Evolutionary conservation across 345 rosid genomes (phyloP).

Genomic region (Syzygium oleosum): DNA sequence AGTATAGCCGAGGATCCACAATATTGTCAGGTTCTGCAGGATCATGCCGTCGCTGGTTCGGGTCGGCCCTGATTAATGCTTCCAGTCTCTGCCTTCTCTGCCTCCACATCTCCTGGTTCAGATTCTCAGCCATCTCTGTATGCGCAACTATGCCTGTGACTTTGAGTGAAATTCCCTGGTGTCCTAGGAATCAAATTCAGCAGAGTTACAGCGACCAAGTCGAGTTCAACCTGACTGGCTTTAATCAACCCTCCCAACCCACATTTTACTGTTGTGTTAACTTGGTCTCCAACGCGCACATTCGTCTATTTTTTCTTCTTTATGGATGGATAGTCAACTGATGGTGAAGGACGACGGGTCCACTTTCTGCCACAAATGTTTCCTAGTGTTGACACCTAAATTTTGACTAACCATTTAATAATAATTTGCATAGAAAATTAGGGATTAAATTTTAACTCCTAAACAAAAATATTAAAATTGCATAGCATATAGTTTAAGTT

Average conservation of each 20-base stretch:
- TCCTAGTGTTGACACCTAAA: too few species aligned
- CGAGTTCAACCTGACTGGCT: background rate
- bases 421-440: too few species aligned
- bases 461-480: too few species aligned
- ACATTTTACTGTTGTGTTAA: background rate
- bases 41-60: background rate
- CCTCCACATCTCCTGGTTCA: background rate
- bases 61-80: background rate
- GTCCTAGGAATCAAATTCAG: background rate
- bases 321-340: too few species aligned
- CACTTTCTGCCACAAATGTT: too few species aligned
- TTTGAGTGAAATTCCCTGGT: background rate
- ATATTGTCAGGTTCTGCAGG: background rate
- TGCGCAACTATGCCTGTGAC: rapidly evolving
- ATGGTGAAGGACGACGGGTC: too few species aligned
- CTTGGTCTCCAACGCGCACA: background rate
- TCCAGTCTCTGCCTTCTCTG: background rate
- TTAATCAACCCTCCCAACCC: background rate
- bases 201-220: background rate
- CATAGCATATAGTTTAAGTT: too few species aligned
- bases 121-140: background rate
- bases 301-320: background rate
- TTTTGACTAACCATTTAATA: too few species aligned
- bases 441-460: too few species aligned
- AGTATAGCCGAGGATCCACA: background rate